phyloP scores from a whole-genome alignment of 139 green algal species.

The Coccomyxa sp. region DNA sequence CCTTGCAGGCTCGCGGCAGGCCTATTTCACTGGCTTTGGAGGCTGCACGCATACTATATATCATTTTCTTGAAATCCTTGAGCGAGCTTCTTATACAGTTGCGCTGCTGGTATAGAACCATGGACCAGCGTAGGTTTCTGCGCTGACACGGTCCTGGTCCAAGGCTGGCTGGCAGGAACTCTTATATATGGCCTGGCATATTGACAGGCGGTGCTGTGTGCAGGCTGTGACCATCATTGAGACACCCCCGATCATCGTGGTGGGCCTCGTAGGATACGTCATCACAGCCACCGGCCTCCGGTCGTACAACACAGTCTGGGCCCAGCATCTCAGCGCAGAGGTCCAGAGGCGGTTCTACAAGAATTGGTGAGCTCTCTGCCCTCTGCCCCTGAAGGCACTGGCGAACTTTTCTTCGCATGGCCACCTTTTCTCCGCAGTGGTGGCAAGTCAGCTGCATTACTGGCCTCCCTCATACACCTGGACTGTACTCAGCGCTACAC shows the following conservation, averaged over 20 bases:
- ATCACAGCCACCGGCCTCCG: constrained; percentile 84
- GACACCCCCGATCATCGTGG: constrained; percentile 94
- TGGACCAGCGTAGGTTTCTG: no score
- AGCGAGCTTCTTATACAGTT: no score
- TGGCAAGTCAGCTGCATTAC: no score
- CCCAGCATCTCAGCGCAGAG: constrained; percentile 94
- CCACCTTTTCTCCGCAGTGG: no score
- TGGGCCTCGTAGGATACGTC: constrained; percentile 96
- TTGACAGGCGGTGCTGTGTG: neutral
- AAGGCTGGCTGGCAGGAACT: neutral
- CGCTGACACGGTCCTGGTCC: no score
- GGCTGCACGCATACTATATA: no score
- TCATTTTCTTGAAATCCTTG: no score
- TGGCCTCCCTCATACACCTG: no score
- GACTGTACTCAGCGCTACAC: no score
- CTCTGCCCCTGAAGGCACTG: neutral
- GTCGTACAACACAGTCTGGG: constrained; percentile 93
- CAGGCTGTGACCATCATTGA: constrained; percentile 94
- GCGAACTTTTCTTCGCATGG: no score
- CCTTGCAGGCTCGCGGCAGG: no score
- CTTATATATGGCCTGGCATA: neutral
- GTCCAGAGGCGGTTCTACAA: constrained; percentile 91
- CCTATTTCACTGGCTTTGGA: neutral
- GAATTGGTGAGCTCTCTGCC: constrained; percentile 75
- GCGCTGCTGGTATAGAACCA: no score